Conservation (phyloP, 75 land plant genomes). For the Chamaecyparis obtusa region DNA sequence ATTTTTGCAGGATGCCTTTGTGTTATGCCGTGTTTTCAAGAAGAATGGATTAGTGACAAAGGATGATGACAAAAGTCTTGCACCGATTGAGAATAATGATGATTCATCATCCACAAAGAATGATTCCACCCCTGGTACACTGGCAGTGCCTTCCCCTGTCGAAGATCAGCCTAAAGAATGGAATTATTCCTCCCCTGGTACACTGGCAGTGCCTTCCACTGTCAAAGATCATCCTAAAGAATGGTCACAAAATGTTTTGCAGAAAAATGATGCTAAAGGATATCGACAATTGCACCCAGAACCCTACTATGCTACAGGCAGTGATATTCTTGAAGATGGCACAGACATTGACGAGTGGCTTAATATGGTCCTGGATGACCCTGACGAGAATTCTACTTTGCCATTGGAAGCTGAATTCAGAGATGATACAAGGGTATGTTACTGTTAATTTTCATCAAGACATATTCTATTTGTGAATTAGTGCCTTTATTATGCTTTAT, state of each 20-base stretch:
- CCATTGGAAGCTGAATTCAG: neutral
- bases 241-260: neutral
- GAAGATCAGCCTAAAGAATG: neutral
- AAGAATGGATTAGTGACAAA: conserved; percentile 23
- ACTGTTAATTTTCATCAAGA: neutral
- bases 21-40: conserved; percentile 61
- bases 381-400: neutral
- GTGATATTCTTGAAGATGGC: neutral
- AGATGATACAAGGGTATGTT: neutral
- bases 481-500: neutral
- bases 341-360: neutral
- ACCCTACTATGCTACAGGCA: neutral
- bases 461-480: neutral
- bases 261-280: neutral
- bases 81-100: conserved; percentile 3
- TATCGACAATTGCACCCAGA: neutral
- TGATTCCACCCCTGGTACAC: neutral
- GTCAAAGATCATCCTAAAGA: neutral
- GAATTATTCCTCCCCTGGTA: neutral
- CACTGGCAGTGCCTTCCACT: neutral
- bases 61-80: conserved; percentile 15
- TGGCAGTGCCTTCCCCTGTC: neutral
- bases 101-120: neutral
- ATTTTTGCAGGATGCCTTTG: conserved; percentile 41
- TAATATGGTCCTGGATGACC: neutral